Evolutionary conservation across 2,329 filamentous ascomycete species (phyloP), one percentile per base, ranked within the genome.

Genomic region (Fusarium haematococcum): DNA sequence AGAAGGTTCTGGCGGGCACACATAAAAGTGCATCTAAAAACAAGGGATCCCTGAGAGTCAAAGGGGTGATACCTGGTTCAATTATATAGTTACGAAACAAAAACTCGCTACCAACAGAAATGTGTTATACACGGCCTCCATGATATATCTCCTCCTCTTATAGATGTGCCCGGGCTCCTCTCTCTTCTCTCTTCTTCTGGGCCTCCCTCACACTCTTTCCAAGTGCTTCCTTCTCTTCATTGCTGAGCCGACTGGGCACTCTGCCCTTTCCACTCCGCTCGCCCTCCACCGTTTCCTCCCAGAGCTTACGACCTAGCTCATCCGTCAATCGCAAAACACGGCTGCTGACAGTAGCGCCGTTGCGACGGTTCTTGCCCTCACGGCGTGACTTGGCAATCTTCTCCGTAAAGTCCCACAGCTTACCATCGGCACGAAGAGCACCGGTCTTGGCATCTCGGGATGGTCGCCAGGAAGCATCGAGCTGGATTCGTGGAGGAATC

Each of bases 341-440:
- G 14, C 90, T 93, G 76, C 92, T 93, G 4, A 98, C 95, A 0
- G 95, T 98, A 2, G 93, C 94, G 14, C 95, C 95, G 81, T 99
- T 97, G n/a, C 96, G 89, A 25, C 97, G 87, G 81, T 98, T 98
- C 90, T 98, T 99, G 10, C 97, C 97, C 85, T 98, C 97, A 50
- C 96, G 88, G 35, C 97, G 88, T 52, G 91, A 94, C 59, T 91
- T 88, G 9, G 95, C 94, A 73, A 99, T 98, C 80, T 92, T 90
- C 81, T 98, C 95, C 6, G 93, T 96, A 79, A 98, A 97, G 65
- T 95, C 91, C 97, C 97, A 99, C 8, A 99, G 85, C 69, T 91
- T 91, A 0, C 96, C 97, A 18, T 92, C 87, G 0, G 94, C 89
- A 4, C 91, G 79, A 1, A 98, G 87, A 4, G 82, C 85, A 16